A percentile compares a stretch with the other conserved stretches of the same genome.
Conservation (phyloP, 306 rosid genomes). For the Dicorynia guianensis region DNA sequence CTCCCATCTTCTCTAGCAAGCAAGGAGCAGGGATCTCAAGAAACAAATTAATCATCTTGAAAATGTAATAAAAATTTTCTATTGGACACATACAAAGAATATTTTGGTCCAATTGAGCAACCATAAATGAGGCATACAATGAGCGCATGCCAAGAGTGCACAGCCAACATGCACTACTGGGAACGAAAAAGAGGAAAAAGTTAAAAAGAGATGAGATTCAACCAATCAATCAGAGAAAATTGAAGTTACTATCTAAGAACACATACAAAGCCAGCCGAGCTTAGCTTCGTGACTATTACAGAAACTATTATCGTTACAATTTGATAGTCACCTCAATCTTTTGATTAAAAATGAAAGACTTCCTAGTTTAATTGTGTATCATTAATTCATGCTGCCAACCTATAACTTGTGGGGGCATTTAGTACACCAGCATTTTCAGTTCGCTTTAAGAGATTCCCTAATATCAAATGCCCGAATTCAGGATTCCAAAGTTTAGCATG, state of each 20-base stretch:
- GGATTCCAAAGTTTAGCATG: too few relatives aligned
- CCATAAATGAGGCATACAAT: not conserved
- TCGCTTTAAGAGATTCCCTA: too few relatives aligned
- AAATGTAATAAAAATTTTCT: not conserved
- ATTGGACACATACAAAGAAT: too few relatives aligned
- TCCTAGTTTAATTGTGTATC: not conserved
- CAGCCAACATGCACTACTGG: not conserved
- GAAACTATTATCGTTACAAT: not conserved
- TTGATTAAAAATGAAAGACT: not conserved
- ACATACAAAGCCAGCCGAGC: too few relatives aligned
- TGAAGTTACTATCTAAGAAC: too few relatives aligned
- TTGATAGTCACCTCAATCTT: not conserved
- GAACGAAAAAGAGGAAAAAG: not conserved
- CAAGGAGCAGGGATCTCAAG: not conserved
- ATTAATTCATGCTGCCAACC: not conserved
- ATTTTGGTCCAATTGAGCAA: too few relatives aligned
- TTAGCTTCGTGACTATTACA: too few relatives aligned
- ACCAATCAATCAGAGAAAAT: not conserved
- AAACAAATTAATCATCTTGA: not conserved
- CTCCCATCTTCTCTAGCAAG: not conserved
- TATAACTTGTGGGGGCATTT: too few relatives aligned
- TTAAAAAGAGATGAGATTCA: not conserved
- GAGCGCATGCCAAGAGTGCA: not conserved
- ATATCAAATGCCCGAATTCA: too few relatives aligned
- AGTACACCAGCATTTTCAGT: too few relatives aligned